These are phyloP conservation scores for Boletus bicolor DNA, from an alignment of 768 basidiomycete species.

Conservation along the genomic window DNA sequence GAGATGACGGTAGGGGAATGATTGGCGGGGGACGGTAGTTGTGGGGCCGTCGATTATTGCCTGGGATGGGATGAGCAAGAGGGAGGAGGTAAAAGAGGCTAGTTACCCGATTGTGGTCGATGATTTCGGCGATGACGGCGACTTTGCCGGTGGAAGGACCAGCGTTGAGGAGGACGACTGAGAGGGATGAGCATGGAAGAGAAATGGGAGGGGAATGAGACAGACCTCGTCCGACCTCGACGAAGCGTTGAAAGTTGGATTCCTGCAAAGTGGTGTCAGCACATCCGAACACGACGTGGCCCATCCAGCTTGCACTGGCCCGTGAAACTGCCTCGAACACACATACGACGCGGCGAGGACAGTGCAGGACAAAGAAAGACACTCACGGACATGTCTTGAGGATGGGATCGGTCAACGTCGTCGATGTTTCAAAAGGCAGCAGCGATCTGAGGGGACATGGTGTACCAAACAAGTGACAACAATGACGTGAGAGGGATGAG, in stretches of 20 bases:
- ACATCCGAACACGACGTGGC: constrained; percentile 6
- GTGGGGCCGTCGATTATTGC: constrained; percentile 94
- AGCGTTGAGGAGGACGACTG: constrained; percentile 87
- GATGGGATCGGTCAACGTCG: constrained; percentile 2
- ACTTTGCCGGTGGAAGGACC: constrained; percentile 86
- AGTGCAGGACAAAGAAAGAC: neutral
- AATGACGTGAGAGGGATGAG: constrained; percentile 4
- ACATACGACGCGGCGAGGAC: neutral
- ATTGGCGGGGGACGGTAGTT: constrained; percentile 88
- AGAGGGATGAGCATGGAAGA: constrained; percentile 1
- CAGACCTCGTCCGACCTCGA: constrained; percentile 93
- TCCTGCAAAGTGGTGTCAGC: constrained; percentile 40
- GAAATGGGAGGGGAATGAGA: neutral
- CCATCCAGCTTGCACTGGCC: constrained; percentile 14
- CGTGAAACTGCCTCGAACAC: fast-evolving
- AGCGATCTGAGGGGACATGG: neutral
- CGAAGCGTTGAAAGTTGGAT: constrained; percentile 94
- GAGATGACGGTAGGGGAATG: constrained; percentile 89
- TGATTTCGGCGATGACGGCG: constrained; percentile 95
- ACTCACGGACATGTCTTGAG: constrained; percentile 25
- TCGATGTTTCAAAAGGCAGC: neutral
- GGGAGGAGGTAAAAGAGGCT: neutral
- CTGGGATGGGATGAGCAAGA: constrained; percentile 39
- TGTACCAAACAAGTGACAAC: constrained; percentile 12
- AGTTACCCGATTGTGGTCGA: constrained; percentile 94